Conservation (phyloP, 2,329 filamentous ascomycete genomes). For the Microcyclospora tardicrescens region DNA sequence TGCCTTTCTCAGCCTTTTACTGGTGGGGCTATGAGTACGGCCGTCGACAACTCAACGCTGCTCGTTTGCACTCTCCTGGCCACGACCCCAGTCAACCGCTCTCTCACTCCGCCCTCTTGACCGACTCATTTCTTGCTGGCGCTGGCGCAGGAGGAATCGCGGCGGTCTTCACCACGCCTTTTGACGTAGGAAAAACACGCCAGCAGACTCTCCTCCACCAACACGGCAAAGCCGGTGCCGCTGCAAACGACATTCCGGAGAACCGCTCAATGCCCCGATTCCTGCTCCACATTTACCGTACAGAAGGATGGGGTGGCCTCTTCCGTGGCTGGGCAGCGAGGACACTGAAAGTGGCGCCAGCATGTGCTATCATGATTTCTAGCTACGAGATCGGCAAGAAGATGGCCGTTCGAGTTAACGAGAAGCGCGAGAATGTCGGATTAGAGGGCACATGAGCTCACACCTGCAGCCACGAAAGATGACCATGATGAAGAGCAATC, state of each 20-base stretch:
- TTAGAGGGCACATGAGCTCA: constrained; percentile 9
- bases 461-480: too few relatives aligned
- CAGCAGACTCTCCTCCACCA: constrained; percentile 68
- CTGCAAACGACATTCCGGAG: constrained; percentile 45
- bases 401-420: constrained; percentile 65
- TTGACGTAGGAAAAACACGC: constrained; percentile 93
- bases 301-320: constrained; percentile 67
- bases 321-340: constrained; percentile 88
- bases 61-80: constrained; percentile 39
- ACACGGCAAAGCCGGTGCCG: constrained; percentile 25
- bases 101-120: constrained; percentile 62
- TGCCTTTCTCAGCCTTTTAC: constrained; percentile 92
- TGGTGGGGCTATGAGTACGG: constrained; percentile 96
- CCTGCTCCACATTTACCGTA: constrained; percentile 79
- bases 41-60: constrained; percentile 55
- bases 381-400: constrained; percentile 95
- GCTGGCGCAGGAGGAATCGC: constrained; percentile 72
- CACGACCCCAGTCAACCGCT: constrained; percentile 32
- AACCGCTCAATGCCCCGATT: constrained; percentile 67
- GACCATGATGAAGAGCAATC: too few relatives aligned
- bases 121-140: constrained; percentile 81
- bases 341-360: constrained; percentile 86
- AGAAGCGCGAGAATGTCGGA: constrained; percentile 26
- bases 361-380: constrained; percentile 98
- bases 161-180: constrained; percentile 81